Base-by-base conservation (phyloP, 495 filamentous ascomycete species). In the Darksidea phi region DNA sequence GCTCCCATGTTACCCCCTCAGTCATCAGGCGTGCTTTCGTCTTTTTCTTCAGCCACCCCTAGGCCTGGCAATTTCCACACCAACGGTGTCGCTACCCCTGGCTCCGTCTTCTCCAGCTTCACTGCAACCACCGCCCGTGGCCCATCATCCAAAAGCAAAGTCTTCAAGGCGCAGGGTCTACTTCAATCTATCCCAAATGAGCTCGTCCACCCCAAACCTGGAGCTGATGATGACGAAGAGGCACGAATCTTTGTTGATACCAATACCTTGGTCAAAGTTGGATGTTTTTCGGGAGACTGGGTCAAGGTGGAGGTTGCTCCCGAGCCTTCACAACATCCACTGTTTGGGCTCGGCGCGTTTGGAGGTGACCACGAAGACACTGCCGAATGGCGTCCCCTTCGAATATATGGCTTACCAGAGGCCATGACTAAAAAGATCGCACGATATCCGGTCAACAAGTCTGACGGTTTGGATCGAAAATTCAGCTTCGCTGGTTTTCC, bases 281-380 rank as follows among this genome's bases (percentile, higher is more conserved):
- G 91, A 25, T 97, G 91, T 70, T 98, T 98, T 72, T 96, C 93
- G 0, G 94, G 94, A 13, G 94, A 98, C 69, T 98, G 94, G 94
- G 90, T 97, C n/a, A 83, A 86, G 2, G 77, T 98, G 18, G 89
- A 94, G 74, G 76, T 82, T 0, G 79, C 87, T 13, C 76, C 84
- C 38, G 89, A 89, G 64, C 85, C 87, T 13, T 81, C 83, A 12
- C 38, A 77, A 4, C 79, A 80, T 47, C 59, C 63, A 15, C 57
- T 74, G 8, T 73, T 68, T 75, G 77, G 61, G 73, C 81, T 61
- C 79, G 78, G 61, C 82, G 75, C 70, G 76, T 76, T 72, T 85
- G 74, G 75, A 73, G 51, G 68, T 24, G 81, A 79, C 43, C 56
- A 67, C 45, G 78, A 78, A 46, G 82, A 86, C 54, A 64, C 74